These are phyloP conservation scores for Magnaporthiopsis rhizophila DNA, from an alignment of 2,329 filamentous ascomycete genomes.

Conservation along the genomic window DNA sequence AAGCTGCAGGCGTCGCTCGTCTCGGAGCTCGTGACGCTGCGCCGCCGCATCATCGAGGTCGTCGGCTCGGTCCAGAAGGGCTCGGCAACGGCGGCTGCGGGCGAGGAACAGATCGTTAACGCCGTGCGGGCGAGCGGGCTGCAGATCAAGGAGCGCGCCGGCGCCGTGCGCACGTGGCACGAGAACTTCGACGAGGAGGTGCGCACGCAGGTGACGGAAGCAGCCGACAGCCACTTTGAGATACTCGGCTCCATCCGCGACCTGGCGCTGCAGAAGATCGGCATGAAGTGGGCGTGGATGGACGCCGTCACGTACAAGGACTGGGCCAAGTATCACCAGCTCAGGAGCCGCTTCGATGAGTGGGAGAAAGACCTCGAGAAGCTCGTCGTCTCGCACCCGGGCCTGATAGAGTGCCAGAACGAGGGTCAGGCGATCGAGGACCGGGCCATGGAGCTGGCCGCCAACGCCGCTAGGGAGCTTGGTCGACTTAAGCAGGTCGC, in stretches of 20 bases:
- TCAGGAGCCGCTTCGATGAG: constrained; percentile 73
- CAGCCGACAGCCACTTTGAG: constrained; percentile 71
- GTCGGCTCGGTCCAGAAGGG: constrained; percentile 42
- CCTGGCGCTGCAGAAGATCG: constrained; percentile 81
- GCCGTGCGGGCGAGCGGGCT: constrained; percentile 60
- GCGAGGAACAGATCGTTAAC: constrained; percentile 33
- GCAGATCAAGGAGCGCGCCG: constrained; percentile 67
- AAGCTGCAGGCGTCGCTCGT: constrained; percentile 62
- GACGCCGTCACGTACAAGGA: constrained; percentile 95
- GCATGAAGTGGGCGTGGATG: constrained; percentile 93
- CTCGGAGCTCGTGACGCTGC: constrained; percentile 56
- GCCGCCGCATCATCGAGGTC: constrained; percentile 56
- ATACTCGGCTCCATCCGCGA: constrained; percentile 78
- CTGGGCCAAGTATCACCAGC: constrained; percentile 88
- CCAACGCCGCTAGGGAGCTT: constrained; percentile 72
- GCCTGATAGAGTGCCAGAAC: constrained; percentile 58
- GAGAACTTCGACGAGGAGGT: constrained; percentile 64
- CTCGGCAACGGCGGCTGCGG: constrained; percentile 26
- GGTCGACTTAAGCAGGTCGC: constrained; percentile 74
- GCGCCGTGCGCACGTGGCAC: constrained; percentile 70
- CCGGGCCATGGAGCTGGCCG: constrained; percentile 71
- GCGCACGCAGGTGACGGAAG: constrained; percentile 57
- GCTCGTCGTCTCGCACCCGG: constrained; percentile 66
- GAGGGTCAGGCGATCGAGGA: constrained; percentile 55
- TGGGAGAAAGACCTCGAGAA: constrained; percentile 79